These are phyloP conservation scores for Curvularia sp. DNA, from an alignment of 2,329 filamentous ascomycete species.

Conservation along the genomic window DNA sequence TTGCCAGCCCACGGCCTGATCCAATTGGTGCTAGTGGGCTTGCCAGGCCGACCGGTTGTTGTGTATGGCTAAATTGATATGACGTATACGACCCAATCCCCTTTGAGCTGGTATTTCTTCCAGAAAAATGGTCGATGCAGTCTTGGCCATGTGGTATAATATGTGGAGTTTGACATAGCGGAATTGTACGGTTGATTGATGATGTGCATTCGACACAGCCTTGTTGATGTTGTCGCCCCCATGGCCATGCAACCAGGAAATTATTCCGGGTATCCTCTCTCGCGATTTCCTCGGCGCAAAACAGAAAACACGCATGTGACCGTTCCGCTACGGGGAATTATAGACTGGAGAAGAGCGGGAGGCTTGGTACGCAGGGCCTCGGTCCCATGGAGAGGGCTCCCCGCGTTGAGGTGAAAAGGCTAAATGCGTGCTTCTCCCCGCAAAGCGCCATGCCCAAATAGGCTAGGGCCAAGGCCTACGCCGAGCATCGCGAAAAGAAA, in stretches of 20 bases:
- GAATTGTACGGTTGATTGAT: conserved; percentile 15
- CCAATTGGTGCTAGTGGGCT: conserved; percentile 23
- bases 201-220: conserved; percentile 7
- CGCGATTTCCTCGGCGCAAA: neutral
- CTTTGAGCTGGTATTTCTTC: conserved; percentile 20
- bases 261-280: conserved; percentile 32
- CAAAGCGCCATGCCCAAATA: conserved; percentile 21
- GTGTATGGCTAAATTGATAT: conserved; percentile 40
- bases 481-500: conserved; percentile 28
- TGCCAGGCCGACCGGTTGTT: conserved; percentile 36
- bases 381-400: conserved; percentile 33
- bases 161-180: neutral
- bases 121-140: conserved; percentile 22
- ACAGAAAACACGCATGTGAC: neutral
- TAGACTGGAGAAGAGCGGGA: neutral
- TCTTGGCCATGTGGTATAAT: conserved; percentile 21
- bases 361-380: conserved; percentile 40
- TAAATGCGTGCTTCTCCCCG: conserved; percentile 35
- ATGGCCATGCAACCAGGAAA: conserved; percentile 21
- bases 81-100: conserved; percentile 13
- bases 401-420: conserved; percentile 32
- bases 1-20: conserved; percentile 28
- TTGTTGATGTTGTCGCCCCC: neutral
- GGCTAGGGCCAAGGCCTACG: conserved; percentile 15
- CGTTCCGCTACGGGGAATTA: conserved; percentile 1